Percentiles rank a stretch among this genome's conserved stretches.
Evolutionary conservation across 768 basidiomycete species (phyloP).

Genomic region (Sarcomyxa edulis): DNA sequence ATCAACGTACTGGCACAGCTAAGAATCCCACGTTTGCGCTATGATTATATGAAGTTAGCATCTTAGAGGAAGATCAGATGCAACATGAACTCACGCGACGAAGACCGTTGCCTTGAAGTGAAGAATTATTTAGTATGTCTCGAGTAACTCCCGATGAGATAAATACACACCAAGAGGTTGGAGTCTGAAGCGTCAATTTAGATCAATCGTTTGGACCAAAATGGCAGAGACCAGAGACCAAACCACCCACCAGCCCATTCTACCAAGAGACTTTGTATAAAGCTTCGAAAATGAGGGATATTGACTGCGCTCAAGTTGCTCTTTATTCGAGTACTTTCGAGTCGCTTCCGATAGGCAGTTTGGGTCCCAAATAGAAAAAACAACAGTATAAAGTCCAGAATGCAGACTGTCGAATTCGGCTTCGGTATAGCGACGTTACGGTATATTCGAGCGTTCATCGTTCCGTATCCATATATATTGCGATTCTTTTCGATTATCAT

Average conservation of each 20-base stretch:
- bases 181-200: too few relatives aligned
- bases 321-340: constrained; percentile 12
- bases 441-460: too few relatives aligned
- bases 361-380: constrained; percentile 15
- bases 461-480: neutral
- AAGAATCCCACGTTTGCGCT: constrained; percentile 19
- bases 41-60: neutral
- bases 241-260: constrained; percentile 18
- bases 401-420: constrained; percentile 6
- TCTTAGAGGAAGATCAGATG: neutral
- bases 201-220: neutral
- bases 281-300: constrained; percentile 11
- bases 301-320: constrained; percentile 10
- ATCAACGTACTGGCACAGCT: constrained; percentile 13
- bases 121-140: too few relatives aligned
- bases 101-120: too few relatives aligned
- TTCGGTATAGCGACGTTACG: too few relatives aligned
- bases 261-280: constrained; percentile 12
- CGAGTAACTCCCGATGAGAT: too few relatives aligned
- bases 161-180: too few relatives aligned
- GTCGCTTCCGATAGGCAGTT: constrained; percentile 14
- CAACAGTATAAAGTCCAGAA: constrained; percentile 11
- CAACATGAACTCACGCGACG: too few relatives aligned
- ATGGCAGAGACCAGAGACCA: neutral
- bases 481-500: neutral